Evolutionary conservation across 495 filamentous ascomycete genomes (phyloP).

Genomic region (Geoglossum glabrum): DNA sequence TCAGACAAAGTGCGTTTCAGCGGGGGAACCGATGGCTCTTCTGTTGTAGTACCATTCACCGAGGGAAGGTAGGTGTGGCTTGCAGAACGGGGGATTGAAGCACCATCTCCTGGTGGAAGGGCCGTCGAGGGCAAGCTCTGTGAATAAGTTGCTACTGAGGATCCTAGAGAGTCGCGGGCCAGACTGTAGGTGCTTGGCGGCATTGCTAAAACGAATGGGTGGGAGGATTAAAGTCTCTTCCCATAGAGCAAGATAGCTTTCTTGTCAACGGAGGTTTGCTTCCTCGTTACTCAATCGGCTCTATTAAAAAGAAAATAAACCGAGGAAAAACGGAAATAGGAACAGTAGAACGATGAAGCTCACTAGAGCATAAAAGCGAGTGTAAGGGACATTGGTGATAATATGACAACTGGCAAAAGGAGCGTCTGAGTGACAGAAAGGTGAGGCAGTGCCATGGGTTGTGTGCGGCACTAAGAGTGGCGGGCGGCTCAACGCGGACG

Average conservation of each 20-base stretch:
- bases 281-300: background rate
- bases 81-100: slow-evolving; percentile 2
- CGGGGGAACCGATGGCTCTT: background rate
- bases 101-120: background rate
- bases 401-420: background rate
- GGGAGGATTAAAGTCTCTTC: background rate
- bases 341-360: background rate
- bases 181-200: background rate
- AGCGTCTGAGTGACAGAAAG: background rate
- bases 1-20: slow-evolving; percentile 4
- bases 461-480: background rate
- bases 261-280: background rate
- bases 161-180: background rate
- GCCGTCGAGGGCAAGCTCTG: background rate
- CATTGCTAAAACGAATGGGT: background rate
- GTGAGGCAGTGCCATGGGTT: background rate
- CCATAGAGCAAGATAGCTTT: background rate
- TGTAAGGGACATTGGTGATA: background rate
- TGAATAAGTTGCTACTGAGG: background rate
- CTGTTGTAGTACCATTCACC: background rate
- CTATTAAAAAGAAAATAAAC: background rate
- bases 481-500: background rate
- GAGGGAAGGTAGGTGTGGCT: slow-evolving; percentile 3
- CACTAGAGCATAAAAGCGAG: background rate
- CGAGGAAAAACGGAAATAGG: background rate